These are phyloP conservation scores for Withania somnifera DNA, from an alignment of 305 asterid species.

Conservation along the genomic window DNA sequence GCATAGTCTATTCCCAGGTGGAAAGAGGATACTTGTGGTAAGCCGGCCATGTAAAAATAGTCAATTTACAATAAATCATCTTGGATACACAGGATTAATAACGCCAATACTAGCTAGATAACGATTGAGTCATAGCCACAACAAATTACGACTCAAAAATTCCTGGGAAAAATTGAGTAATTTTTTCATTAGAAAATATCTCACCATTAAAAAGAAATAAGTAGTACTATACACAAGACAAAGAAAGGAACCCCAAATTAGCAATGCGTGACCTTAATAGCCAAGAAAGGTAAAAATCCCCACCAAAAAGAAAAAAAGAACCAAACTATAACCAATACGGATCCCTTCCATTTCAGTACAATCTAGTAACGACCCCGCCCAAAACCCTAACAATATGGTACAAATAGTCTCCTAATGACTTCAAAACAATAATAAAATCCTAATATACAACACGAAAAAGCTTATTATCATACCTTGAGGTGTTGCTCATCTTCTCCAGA, in stretches of 20 bases:
- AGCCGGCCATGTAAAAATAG: neutral
- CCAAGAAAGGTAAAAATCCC: neutral
- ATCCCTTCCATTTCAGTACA: neutral
- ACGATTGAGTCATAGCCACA: neutral
- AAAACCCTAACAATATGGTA: neutral
- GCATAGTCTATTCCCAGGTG: neutral
- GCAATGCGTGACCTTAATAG: neutral
- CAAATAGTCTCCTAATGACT: neutral
- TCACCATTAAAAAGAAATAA: too few species aligned
- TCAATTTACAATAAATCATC: neutral
- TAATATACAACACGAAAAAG: neutral
- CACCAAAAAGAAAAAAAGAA: too few species aligned
- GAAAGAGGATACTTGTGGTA: neutral
- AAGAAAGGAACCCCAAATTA: neutral
- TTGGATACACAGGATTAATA: neutral
- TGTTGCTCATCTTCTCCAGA: conserved; percentile 31
- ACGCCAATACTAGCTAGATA: neutral
- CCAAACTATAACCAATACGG: neutral
- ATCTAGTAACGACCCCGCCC: neutral
- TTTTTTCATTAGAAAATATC: neutral
- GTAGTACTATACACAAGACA: too few species aligned
- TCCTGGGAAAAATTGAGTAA: neutral
- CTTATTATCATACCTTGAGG: conserved; percentile 30
- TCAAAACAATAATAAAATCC: neutral
- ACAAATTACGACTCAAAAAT: neutral